Evolutionary conservation across 768 basidiomycete species (phyloP).

Genomic region (Hydnum rufescens): DNA sequence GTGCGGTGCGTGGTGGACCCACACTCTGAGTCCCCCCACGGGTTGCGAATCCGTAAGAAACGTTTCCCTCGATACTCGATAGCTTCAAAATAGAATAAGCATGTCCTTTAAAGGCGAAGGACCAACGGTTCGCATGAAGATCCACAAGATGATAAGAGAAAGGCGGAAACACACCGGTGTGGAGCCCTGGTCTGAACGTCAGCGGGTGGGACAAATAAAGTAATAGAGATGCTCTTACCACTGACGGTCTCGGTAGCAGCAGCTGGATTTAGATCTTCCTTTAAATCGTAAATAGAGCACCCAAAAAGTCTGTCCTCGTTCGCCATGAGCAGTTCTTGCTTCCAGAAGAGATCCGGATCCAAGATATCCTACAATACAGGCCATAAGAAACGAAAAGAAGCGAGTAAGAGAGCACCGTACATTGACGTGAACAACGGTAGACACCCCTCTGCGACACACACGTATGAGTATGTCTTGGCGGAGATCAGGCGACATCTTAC

Average conservation of each 20-base stretch:
- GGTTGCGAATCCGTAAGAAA: slow-evolving; percentile 31
- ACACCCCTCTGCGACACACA: slow-evolving; percentile 5
- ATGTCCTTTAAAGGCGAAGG: slow-evolving; percentile 17
- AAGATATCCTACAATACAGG: slow-evolving; percentile 25
- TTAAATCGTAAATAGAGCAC: slow-evolving; percentile 16
- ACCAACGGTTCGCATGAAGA: too few relatives aligned
- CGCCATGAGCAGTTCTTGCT: slow-evolving; percentile 29
- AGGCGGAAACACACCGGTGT: too few relatives aligned
- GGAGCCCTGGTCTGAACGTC: too few relatives aligned
- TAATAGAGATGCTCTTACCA: too few relatives aligned
- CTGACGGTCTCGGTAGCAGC: not conserved
- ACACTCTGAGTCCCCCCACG: slow-evolving; percentile 24
- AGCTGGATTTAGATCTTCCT: not conserved
- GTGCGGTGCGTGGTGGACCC: not conserved
- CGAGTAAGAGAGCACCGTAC: not conserved
- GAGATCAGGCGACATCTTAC: slow-evolving; percentile 16
- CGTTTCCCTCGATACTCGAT: slow-evolving; percentile 27
- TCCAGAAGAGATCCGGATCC: slow-evolving; percentile 32
- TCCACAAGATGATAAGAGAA: too few relatives aligned
- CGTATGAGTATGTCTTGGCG: not conserved
- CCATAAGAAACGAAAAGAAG: not conserved
- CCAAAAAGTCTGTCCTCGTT: slow-evolving; percentile 35
- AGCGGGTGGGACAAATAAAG: too few relatives aligned
- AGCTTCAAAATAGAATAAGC: slow-evolving; percentile 31
- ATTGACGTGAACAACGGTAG: slow-evolving; percentile 1